Evolutionary conservation across 768 basidiomycete genomes (phyloP).

Genomic region (Gymnopilus dilepis): DNA sequence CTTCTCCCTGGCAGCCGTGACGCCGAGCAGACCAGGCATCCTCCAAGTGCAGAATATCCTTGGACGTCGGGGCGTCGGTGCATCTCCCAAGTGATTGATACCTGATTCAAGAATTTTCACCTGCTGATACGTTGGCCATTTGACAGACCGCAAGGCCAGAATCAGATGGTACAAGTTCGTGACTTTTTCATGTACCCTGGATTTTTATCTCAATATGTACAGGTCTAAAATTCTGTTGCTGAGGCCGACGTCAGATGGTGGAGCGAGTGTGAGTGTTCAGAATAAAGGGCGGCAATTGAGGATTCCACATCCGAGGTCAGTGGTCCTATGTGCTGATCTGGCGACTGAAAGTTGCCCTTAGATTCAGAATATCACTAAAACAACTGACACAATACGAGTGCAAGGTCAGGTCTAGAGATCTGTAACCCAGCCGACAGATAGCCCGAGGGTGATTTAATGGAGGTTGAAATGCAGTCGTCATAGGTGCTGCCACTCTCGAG

Average conservation of each 20-base stretch:
- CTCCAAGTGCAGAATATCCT: neutral
- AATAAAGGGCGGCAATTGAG: too few species aligned
- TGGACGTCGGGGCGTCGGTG: neutral
- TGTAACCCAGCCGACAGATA: too few species aligned
- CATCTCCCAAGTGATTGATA: neutral
- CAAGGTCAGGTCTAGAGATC: too few species aligned
- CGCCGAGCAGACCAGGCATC: slow-evolving; percentile 13
- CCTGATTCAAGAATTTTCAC: neutral
- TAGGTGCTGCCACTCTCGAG: slow-evolving; percentile 20
- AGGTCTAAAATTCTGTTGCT: neutral
- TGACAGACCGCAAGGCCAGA: neutral
- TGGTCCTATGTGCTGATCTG: too few species aligned
- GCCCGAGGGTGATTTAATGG: too few species aligned
- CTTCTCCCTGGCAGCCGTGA: neutral
- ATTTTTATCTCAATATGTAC: neutral
- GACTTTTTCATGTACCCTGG: neutral
- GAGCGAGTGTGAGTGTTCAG: too few species aligned
- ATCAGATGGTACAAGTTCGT: neutral
- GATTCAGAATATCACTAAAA: too few species aligned
- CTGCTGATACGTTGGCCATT: neutral
- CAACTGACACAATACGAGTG: too few species aligned
- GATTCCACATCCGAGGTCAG: too few species aligned
- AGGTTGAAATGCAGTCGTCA: neutral
- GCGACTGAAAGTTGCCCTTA: too few species aligned
- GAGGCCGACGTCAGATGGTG: too few species aligned